Evolutionary conservation across 768 basidiomycete genomes (phyloP), one percentile per base, ranked within the genome.

Genomic region (Harrya chromipes): DNA sequence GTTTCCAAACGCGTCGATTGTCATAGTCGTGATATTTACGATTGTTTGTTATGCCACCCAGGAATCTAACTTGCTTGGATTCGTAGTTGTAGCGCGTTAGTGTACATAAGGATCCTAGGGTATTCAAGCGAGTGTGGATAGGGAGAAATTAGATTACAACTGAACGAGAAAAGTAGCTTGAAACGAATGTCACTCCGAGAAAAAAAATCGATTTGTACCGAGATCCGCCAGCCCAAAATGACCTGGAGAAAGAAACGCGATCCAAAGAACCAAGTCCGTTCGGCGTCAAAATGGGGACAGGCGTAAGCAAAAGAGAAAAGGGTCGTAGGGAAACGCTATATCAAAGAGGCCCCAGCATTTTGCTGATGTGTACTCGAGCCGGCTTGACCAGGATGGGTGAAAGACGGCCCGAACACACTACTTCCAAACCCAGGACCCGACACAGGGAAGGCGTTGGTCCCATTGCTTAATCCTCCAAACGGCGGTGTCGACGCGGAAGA

Each of bases 301-400:
- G 37, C 27, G 36, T 35, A 20, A 50, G 44, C 23, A 40, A 13
- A 4, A 40, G 11, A 24, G 17, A 34, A 35, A 27, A 39, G 19
- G 31, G 48, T 57, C 59, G 56, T 49, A 54, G 35, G 40, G 41
- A 38, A 37, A 36, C 29, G 54, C 65, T 68, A 83, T 53, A 83
- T 82, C 47, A 83, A 65, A 20, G 80, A 80, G 9, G 73, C 66
- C 10, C 70, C 69, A 19, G 69, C 69, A 44, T 75, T 75, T 56
- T 73, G 72, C 47, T 74, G 78, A 53, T 72, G 61, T 41, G 66
- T 64, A 31, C 52, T 59, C 39, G 50, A 46, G 9, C 38, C 17
- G 14, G 53, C 59, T 46, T 57, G 66, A 35, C 50, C 48, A 29
- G 42, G 29, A 35, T 57, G 53, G 6, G 54, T 45, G 39, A 68